Evolutionary conservation across 495 filamentous ascomycete genomes (phyloP).

Genomic region (Daldinia loculata): DNA sequence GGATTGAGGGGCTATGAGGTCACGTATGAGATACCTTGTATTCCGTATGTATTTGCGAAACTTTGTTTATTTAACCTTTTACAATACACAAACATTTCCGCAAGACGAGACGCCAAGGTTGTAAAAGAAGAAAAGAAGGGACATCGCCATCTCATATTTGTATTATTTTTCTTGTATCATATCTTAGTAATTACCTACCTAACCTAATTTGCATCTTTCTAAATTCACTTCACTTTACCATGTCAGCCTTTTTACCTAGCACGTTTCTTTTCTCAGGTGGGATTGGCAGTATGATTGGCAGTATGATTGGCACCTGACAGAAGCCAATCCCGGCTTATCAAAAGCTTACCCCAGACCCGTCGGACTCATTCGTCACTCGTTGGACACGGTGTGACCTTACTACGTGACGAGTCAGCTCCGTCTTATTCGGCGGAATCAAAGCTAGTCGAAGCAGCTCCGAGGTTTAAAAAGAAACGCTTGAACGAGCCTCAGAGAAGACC

Average conservation of each 20-base stretch:
- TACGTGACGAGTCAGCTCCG: slow-evolving; percentile 13
- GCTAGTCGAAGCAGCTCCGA: not conserved
- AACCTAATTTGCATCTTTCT: not conserved
- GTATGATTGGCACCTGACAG: not conserved
- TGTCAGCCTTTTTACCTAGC: not conserved
- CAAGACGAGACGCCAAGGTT: not conserved
- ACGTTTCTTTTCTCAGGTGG: not conserved
- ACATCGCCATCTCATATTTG: not conserved
- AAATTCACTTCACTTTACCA: not conserved
- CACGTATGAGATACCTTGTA: not conserved
- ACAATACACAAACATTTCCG: not conserved
- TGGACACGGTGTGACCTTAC: slow-evolving; percentile 22
- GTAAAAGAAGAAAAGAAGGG: not conserved
- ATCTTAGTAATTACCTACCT: not conserved
- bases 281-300: not conserved
- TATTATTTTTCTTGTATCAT: not conserved
- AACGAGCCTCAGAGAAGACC: not conserved
- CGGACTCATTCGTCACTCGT: not conserved
- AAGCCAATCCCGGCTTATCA: not conserved
- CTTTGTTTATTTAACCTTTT: not conserved
- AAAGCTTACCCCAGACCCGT: not conserved
- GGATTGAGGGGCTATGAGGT: not conserved
- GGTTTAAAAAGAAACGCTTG: not conserved
- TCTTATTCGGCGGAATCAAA: not conserved
- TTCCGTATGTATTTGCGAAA: not conserved